These are phyloP conservation scores for Trametes villosa DNA, from an alignment of 768 basidiomycete species.

Conservation along the genomic window DNA sequence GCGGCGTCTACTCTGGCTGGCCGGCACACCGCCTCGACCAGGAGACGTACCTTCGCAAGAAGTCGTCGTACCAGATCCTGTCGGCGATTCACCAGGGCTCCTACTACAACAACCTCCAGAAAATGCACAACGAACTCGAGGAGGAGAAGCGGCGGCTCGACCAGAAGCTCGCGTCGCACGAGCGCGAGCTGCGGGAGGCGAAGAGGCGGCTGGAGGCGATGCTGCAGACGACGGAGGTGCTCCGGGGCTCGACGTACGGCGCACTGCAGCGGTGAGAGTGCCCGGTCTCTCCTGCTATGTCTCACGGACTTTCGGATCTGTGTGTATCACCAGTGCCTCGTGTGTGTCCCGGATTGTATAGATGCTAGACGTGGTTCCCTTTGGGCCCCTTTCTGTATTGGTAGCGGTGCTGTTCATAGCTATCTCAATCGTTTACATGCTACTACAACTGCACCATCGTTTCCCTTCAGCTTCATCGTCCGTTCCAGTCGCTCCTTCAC, in stretches of 20 bases:
- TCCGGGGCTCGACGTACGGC: slow-evolving; percentile 8
- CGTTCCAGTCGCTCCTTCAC: not conserved
- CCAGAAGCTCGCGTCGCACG: slow-evolving; percentile 11
- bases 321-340: not conserved
- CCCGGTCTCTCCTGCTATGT: not conserved
- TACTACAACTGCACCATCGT: not conserved
- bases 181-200: slow-evolving; percentile 18
- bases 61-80: slow-evolving; percentile 12
- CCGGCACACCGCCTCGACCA: slow-evolving; percentile 41
- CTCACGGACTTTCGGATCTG: not conserved
- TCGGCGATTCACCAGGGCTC: slow-evolving; percentile 9
- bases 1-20: slow-evolving; percentile 50
- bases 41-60: slow-evolving; percentile 12
- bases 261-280: not conserved
- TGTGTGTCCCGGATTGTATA: not conserved
- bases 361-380: not conserved
- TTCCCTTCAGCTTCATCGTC: not conserved
- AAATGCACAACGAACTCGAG: slow-evolving; percentile 12
- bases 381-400: slow-evolving; percentile 1
- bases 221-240: slow-evolving; percentile 13
- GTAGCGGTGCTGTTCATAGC: slow-evolving; percentile 7
- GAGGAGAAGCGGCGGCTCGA: slow-evolving; percentile 18
- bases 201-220: slow-evolving; percentile 17
- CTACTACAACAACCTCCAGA: slow-evolving; percentile 20
- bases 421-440: not conserved